phyloP scores from a whole-genome alignment of 2,329 filamentous ascomycete species.

The Colletotrichum horii region DNA sequence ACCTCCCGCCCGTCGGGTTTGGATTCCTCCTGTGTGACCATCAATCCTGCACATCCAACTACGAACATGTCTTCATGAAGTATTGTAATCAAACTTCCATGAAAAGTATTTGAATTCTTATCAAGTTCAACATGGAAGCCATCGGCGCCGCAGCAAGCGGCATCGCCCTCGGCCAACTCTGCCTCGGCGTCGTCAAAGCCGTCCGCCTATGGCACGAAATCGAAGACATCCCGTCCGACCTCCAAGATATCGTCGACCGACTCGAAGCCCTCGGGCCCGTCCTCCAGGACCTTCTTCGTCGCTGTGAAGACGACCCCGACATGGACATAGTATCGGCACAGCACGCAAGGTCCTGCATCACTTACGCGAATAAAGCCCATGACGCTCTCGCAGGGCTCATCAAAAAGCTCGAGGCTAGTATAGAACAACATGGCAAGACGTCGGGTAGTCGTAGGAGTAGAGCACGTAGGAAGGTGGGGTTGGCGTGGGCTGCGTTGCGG shows the following conservation, averaged over 20 bases:
- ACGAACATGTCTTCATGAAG: not conserved
- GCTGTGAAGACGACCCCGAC: not conserved
- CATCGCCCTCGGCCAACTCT: not conserved
- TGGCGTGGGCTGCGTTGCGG: not conserved
- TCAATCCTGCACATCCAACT: not conserved
- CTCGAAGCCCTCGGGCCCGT: not conserved
- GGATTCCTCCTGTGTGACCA: not conserved
- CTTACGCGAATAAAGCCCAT: not conserved
- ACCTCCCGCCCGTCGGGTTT: not conserved
- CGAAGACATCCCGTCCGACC: not conserved
- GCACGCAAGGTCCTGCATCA: not conserved
- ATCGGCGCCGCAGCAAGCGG: not conserved
- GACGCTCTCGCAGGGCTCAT: not conserved
- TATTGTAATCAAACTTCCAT: not conserved
- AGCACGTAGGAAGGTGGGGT: not conserved
- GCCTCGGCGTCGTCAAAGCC: not conserved
- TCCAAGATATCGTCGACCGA: not conserved
- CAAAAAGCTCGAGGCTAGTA: not conserved
- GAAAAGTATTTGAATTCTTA: fast-evolving
- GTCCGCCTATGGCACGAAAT: not conserved
- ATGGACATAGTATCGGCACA: not conserved
- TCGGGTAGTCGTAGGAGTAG: not conserved
- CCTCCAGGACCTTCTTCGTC: not conserved
- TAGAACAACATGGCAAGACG: not conserved
- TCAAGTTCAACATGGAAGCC: not conserved